Conservation (phyloP, 192 early-diverging fungal species). For the Coemansia sp. region DNA sequence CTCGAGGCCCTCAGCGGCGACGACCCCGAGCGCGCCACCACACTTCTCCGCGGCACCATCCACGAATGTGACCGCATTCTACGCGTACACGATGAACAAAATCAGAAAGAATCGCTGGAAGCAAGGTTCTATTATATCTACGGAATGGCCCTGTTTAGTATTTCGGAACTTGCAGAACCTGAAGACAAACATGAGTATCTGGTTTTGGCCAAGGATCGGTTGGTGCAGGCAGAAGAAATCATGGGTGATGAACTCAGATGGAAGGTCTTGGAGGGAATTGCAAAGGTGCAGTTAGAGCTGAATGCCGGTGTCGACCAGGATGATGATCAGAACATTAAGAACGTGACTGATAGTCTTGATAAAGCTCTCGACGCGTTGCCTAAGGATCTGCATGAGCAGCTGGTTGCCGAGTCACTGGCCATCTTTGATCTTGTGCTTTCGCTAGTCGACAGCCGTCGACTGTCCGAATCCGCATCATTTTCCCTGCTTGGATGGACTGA, state of each 20-base stretch:
- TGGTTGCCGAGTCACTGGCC: conserved; percentile 14
- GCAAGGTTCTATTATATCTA: conserved; percentile 60
- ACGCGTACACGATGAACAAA: conserved; percentile 31
- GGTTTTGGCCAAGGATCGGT: conserved; percentile 30
- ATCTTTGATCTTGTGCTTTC: conserved; percentile 32
- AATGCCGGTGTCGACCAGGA: conserved; percentile 5
- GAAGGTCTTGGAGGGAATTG: conserved; percentile 33
- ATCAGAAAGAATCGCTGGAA: conserved; percentile 17
- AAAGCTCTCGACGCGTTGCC: not conserved
- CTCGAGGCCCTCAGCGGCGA: conserved; percentile 29
- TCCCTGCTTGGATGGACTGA: conserved; percentile 33
- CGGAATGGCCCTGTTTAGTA: conserved; percentile 55
- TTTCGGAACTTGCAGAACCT: conserved; percentile 38
- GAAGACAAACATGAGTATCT: conserved; percentile 26
- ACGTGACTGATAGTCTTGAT: conserved; percentile 8
- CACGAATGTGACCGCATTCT: conserved; percentile 64
- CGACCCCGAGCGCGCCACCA: conserved; percentile 37
- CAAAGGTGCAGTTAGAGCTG: conserved; percentile 31
- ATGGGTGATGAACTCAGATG: conserved; percentile 11
- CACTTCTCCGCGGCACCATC: conserved; percentile 58
- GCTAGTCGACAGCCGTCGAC: conserved; percentile 36
- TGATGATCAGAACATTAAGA: not conserved
- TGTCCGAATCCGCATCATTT: conserved; percentile 4
- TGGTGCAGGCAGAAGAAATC: conserved; percentile 33
- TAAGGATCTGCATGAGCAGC: not conserved